phyloP scores from a whole-genome alignment of 805 yeast genomes.

The Candida maesae region DNA sequence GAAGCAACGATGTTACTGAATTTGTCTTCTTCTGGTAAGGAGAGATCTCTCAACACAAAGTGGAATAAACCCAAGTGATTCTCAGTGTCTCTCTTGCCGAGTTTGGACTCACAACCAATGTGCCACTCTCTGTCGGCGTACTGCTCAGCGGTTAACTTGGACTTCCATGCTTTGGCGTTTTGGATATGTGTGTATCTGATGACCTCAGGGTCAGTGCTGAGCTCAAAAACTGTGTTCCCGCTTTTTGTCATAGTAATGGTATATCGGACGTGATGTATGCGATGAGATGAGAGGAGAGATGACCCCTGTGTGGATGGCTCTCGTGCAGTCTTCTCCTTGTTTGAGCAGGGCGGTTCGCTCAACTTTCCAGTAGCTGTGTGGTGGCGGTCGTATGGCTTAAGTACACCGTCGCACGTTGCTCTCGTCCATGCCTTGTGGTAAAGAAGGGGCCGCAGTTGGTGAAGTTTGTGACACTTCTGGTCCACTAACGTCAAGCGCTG shows the following conservation, averaged over 20 bases:
- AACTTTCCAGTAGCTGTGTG: too few relatives aligned
- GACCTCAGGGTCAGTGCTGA: constrained; percentile 29
- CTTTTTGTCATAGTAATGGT: constrained; percentile 9
- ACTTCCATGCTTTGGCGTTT: constrained; percentile 34
- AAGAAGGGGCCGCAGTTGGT: background rate
- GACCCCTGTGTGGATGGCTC: too few relatives aligned
- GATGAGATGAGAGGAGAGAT: too few relatives aligned
- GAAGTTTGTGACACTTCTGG: background rate
- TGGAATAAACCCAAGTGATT: constrained; percentile 32
- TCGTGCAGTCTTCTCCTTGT: too few relatives aligned
- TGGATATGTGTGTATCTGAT: constrained; percentile 33
- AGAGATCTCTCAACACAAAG: constrained; percentile 31
- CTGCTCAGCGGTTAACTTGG: constrained; percentile 30
- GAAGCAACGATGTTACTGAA: constrained; percentile 34
- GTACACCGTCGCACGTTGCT: too few relatives aligned
- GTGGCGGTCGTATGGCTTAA: too few relatives aligned
- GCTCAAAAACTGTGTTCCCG: constrained; percentile 15
- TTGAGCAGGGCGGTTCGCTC: too few relatives aligned
- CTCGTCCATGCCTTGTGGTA: background rate
- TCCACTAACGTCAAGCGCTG: constrained; percentile 13
- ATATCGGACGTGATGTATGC: too few relatives aligned
- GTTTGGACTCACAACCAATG: constrained; percentile 27
- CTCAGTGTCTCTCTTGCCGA: constrained; percentile 21
- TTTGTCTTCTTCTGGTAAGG: constrained; percentile 19
- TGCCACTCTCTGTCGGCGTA: constrained; percentile 35